Evolutionary conservation across 1,139 yeast species (phyloP).

Genomic region (Geotrichum carabidarum): DNA sequence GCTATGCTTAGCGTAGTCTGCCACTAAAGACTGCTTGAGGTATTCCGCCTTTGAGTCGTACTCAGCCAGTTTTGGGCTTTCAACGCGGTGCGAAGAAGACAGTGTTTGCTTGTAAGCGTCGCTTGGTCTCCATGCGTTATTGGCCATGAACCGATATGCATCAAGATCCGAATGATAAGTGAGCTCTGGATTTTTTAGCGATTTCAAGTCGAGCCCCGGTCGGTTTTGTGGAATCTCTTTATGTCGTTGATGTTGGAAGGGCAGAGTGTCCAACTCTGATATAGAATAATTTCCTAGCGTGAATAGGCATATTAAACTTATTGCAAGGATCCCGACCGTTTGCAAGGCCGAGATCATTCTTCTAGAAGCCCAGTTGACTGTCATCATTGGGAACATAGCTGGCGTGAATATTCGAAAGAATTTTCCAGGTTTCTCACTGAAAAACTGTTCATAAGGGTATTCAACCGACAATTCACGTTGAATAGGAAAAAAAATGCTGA

Average conservation of each 20-base stretch:
- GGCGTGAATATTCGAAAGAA: too few species aligned
- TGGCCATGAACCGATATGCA: slow-evolving; percentile 7
- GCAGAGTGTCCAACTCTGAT: background rate
- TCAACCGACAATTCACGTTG: too few species aligned
- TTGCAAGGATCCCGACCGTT: background rate
- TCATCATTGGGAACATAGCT: background rate
- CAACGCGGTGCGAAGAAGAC: background rate
- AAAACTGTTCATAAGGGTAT: too few species aligned
- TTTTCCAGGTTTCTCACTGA: too few species aligned
- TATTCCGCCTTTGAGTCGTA: slow-evolving; percentile 16
- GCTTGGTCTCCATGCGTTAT: slow-evolving; percentile 20
- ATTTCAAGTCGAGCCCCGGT: background rate
- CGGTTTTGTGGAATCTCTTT: background rate
- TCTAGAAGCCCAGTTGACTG: background rate
- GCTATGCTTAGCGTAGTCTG: slow-evolving; percentile 27
- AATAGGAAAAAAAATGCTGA: too few species aligned
- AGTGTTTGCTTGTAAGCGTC: slow-evolving; percentile 10
- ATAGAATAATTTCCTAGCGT: background rate
- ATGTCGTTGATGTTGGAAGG: background rate
- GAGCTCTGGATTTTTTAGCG: background rate
- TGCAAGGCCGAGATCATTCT: background rate
- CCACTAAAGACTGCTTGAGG: slow-evolving; percentile 26
- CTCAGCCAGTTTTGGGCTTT: background rate
- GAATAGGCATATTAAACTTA: background rate
- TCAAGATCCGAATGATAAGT: slow-evolving; percentile 4